A percentile compares a stretch with the other conserved stretches of the same genome.
Evolutionary conservation across 768 basidiomycete species (phyloP).

Genomic region (Xanthoconium purpureum): DNA sequence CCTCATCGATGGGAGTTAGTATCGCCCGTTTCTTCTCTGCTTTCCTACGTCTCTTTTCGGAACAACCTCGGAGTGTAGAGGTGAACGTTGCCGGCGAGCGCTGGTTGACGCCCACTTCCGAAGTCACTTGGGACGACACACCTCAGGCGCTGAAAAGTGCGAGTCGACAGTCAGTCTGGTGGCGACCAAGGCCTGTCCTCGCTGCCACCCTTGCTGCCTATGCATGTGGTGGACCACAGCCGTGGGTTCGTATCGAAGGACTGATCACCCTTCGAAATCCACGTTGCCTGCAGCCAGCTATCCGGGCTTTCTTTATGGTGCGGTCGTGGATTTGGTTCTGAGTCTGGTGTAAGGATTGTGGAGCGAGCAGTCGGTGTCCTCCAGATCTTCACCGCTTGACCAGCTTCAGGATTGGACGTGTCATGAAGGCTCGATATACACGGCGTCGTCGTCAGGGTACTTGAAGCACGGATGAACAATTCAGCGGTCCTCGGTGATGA

Average conservation of each 20-base stretch:
- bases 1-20: slow-evolving; percentile 99
- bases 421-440: slow-evolving; percentile 23
- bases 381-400: slow-evolving; percentile 34
- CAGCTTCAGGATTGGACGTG: slow-evolving; percentile 33
- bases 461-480: slow-evolving; percentile 25
- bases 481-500: slow-evolving; percentile 24
- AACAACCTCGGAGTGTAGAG: slow-evolving; percentile 17
- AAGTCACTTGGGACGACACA: slow-evolving; percentile 24
- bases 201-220: slow-evolving; percentile 17
- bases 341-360: slow-evolving; percentile 33
- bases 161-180: slow-evolving; percentile 29
- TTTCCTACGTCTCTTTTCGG: slow-evolving; percentile 32
- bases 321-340: slow-evolving; percentile 31
- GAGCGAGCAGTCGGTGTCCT: slow-evolving; percentile 26
- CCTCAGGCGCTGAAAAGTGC: slow-evolving; percentile 28
- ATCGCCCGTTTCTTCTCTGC: slow-evolving; percentile 50
- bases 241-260: slow-evolving; percentile 22
- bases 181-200: slow-evolving; percentile 32
- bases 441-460: slow-evolving; percentile 21
- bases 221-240: slow-evolving; percentile 25
- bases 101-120: slow-evolving; percentile 22
- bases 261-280: slow-evolving; percentile 29
- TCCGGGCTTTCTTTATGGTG: slow-evolving; percentile 27
- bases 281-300: slow-evolving; percentile 26
- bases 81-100: slow-evolving; percentile 21